phyloP scores from a whole-genome alignment of 2,329 filamentous ascomycete genomes.

The Plectosphaerella sp. region DNA sequence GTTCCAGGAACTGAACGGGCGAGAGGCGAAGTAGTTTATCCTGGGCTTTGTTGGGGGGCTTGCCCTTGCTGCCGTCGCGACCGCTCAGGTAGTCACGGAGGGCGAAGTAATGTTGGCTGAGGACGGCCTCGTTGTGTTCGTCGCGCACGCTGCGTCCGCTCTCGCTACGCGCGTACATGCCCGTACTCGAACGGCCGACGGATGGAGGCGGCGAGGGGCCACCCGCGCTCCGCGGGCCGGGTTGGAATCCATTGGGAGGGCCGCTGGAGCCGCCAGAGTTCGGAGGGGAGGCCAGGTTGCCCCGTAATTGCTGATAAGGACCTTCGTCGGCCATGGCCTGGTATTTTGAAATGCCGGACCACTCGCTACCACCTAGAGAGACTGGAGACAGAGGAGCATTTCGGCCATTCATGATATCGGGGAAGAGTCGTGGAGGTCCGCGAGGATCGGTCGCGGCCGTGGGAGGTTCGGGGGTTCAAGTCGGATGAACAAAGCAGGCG shows the following conservation, averaged over 20 bases:
- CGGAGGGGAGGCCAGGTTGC: slow-evolving; percentile 64
- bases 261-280: slow-evolving; percentile 59
- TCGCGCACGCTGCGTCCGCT: slow-evolving; percentile 55
- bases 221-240: slow-evolving; percentile 52
- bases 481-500: slow-evolving; percentile 6
- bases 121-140: slow-evolving; percentile 58
- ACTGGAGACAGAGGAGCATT: slow-evolving; percentile 77
- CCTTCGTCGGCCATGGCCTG: slow-evolving; percentile 48
- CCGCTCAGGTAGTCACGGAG: slow-evolving; percentile 72
- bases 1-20: slow-evolving; percentile 89
- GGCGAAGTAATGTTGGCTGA: slow-evolving; percentile 77
- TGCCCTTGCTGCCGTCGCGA: slow-evolving; percentile 72
- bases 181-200: slow-evolving; percentile 78
- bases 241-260: slow-evolving; percentile 51
- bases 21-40: slow-evolving; percentile 92
- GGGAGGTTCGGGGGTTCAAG: not conserved
- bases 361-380: slow-evolving; percentile 80
- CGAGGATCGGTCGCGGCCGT: not conserved
- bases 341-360: slow-evolving; percentile 68
- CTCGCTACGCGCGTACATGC: slow-evolving; percentile 63
- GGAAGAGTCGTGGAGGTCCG: not conserved
- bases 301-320: slow-evolving; percentile 45
- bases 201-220: slow-evolving; percentile 84
- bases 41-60: slow-evolving; percentile 80
- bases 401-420: slow-evolving; percentile 62